Evolutionary conservation across 192 early-diverging fungal genomes (phyloP).

Genomic region (Mortierella alpina): DNA sequence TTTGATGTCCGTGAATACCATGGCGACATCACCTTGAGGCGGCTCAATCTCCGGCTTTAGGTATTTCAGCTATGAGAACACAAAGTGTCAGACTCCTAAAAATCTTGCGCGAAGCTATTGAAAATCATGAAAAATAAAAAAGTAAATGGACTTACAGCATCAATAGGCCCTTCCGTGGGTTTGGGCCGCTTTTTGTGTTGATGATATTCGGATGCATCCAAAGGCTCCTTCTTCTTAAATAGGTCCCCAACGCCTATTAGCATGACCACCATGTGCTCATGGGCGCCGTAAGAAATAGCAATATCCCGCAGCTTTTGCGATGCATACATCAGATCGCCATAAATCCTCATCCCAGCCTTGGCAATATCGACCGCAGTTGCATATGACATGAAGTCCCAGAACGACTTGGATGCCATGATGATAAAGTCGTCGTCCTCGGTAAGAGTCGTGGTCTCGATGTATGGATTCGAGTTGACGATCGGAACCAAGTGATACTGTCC

Average conservation of each 20-base stretch:
- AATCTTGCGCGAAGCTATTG: neutral
- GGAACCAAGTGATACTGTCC: constrained; percentile 89
- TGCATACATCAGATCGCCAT: constrained; percentile 77
- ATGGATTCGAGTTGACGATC: constrained; percentile 88
- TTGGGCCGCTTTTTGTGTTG: constrained; percentile 57
- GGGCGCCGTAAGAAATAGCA: constrained; percentile 84
- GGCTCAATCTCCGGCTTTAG: constrained; percentile 86
- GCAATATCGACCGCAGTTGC: constrained; percentile 90
- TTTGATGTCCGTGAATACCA: constrained; percentile 95
- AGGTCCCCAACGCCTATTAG: constrained; percentile 87
- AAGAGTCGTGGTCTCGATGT: constrained; percentile 77
- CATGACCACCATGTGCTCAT: constrained; percentile 89
- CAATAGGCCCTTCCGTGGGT: constrained; percentile 62
- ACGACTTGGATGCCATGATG: constrained; percentile 77
- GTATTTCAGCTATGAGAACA: constrained; percentile 34
- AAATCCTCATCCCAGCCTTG: constrained; percentile 68
- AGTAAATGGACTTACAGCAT: constrained; percentile 57
- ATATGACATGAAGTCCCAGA: constrained; percentile 85
- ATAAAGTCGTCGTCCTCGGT: constrained; percentile 86
- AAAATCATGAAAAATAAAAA: neutral
- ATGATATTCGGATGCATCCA: constrained; percentile 30
- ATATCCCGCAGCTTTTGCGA: constrained; percentile 88
- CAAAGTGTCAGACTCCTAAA: neutral
- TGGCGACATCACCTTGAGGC: constrained; percentile 82
- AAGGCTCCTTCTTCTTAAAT: constrained; percentile 62